These are phyloP conservation scores for Calocybe gangraenosa DNA, from an alignment of 768 basidiomycete species.

Conservation along the genomic window DNA sequence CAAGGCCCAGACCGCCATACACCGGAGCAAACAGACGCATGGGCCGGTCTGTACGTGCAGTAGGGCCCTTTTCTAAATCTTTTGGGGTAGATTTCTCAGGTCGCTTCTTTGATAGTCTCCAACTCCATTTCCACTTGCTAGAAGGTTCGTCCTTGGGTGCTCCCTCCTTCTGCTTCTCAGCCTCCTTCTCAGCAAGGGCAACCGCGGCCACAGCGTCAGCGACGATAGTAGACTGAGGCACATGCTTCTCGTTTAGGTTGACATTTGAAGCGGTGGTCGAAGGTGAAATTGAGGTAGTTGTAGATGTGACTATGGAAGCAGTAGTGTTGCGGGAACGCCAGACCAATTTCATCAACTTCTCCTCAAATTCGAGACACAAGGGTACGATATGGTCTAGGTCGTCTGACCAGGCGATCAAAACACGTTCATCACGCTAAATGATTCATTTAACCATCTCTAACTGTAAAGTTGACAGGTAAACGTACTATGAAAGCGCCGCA, in stretches of 20 bases:
- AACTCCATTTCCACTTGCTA: slow-evolving; percentile 40
- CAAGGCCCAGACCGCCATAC: slow-evolving; percentile 68
- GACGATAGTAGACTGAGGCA: slow-evolving; percentile 22
- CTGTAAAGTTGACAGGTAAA: slow-evolving; percentile 11
- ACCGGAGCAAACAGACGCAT: slow-evolving; percentile 67
- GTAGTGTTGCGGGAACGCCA: slow-evolving; percentile 42
- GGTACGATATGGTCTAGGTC: slow-evolving; percentile 77
- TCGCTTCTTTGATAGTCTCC: slow-evolving; percentile 38
- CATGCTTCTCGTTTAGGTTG: slow-evolving; percentile 48
- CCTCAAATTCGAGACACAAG: slow-evolving; percentile 67
- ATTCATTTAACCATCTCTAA: slow-evolving; percentile 6
- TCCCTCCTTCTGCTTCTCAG: too few species aligned
- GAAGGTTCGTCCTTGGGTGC: slow-evolving; percentile 13
- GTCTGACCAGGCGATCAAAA: slow-evolving; percentile 84
- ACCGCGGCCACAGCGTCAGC: slow-evolving; percentile 28
- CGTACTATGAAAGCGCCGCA: slow-evolving; percentile 83
- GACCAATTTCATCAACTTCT: slow-evolving; percentile 55
- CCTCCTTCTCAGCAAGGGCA: slow-evolving; percentile 28
- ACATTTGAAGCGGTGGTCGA: slow-evolving; percentile 50
- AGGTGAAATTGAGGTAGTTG: slow-evolving; percentile 35
- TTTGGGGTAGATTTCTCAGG: slow-evolving; percentile 20
- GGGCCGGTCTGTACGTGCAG: slow-evolving; percentile 35
- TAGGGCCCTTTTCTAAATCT: slow-evolving; percentile 51
- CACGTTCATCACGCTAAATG: slow-evolving; percentile 72
- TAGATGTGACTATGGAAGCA: slow-evolving; percentile 35